Evolutionary conservation across 306 rosid species (phyloP), one percentile per base, ranked within the genome.

Genomic region (Rubus idaeus): DNA sequence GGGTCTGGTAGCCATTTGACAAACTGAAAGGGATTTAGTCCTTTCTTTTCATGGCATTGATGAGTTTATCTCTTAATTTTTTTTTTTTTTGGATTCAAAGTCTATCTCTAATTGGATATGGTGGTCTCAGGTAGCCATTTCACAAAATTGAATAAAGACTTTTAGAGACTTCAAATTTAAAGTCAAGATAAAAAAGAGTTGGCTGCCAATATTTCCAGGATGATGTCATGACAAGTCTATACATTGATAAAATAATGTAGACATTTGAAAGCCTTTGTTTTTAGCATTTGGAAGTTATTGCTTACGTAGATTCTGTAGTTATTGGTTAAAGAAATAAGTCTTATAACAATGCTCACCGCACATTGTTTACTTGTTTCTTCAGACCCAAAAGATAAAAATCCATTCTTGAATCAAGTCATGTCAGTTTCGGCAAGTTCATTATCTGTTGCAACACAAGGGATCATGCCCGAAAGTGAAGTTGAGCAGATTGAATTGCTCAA

Each of bases 401-500:
- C 71, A 35, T 68, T 71, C 47, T 23, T 69, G 35, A 81, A 83
- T 13, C 23, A 60, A 45, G 78, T 81, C 73, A 67, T 73, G 81
- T 79, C 87, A 3, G 40, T 64, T 50, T 81, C 84, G 26, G n/a
- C 82, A 21, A 77, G 68, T 74, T 77, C 76, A 37, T 66, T 37
- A 45, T 56, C 78, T 47, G 64, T 68, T 64, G 61, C 79, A 2
- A 57, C 61, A 10, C 86, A 84, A 56, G 73, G 69, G 72, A 8
- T 41, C 35, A 61, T 79, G 79, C 13, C 50, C 0, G 79, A 68
- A 52, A 44, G n/a, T 58, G 68, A 13, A 18, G 55, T 74, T 50
- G 64, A 66, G 45, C 76, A 47, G 63, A 45, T 71, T 72, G 84
- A 66, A 21, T 60, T 84, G 37, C 89, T 94, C 18, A 77, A n/a